Conservation (phyloP, 148 eudicot genomes). For the Nepenthes gracilis region DNA sequence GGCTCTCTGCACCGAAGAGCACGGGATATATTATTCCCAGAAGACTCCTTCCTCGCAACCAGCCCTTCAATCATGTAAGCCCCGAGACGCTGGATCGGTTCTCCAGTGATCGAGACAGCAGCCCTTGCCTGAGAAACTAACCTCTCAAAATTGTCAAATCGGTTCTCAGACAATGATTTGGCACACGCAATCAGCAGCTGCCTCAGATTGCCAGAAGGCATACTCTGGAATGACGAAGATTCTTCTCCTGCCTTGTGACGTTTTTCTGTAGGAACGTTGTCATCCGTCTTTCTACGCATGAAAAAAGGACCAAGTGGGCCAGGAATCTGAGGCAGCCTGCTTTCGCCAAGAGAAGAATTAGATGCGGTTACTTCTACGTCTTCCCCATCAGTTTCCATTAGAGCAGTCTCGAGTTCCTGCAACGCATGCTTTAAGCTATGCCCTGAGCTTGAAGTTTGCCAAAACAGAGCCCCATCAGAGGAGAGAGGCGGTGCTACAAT, state of each 20-base stretch:
- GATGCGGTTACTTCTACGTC: constrained; percentile 23
- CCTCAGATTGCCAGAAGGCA: constrained; percentile 44
- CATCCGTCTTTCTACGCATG: constrained; percentile 11
- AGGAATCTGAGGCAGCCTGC: constrained; percentile 21
- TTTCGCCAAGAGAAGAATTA: constrained; percentile 25
- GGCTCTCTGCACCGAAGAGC: constrained; percentile 76
- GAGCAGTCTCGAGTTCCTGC: constrained; percentile 56
- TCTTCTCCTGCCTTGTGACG: constrained; percentile 18
- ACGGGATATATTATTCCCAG: constrained; percentile 63
- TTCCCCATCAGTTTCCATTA: constrained; percentile 52
- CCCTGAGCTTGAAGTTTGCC: constrained; percentile 17
- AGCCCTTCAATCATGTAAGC: constrained; percentile 89
- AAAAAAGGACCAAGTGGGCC: constrained; percentile 27
- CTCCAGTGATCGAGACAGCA: constrained; percentile 62
- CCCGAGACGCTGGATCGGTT: constrained; percentile 85
- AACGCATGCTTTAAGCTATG: constrained; percentile 33
- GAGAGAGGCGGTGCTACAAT: background rate
- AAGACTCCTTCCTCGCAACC: constrained; percentile 59
- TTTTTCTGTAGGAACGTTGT: constrained; percentile 20
- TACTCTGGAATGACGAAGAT: background rate
- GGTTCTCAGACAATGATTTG: constrained; percentile 50
- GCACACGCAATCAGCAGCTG: constrained; percentile 68
- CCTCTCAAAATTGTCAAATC: constrained; percentile 46
- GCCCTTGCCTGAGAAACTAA: constrained; percentile 36
- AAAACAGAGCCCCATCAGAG: constrained; percentile 13